Base-by-base conservation (phyloP, 2,329 filamentous ascomycete genomes). In the Pestalotiopsis sp. region DNA sequence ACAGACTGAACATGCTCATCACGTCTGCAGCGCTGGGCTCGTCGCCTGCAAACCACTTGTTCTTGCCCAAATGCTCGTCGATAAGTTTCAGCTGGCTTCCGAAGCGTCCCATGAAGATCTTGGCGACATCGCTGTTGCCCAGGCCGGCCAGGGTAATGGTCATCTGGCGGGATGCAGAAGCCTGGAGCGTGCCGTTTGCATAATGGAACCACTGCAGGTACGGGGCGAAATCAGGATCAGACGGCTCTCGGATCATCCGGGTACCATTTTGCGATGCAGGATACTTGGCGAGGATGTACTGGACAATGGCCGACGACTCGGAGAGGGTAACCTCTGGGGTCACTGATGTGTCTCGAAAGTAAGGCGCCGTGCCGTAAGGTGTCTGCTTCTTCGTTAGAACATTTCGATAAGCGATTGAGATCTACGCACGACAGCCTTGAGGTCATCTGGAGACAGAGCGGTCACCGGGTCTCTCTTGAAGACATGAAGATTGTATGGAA, bases 401-500 rank as follows among this genome's bases (percentile, higher is more conserved):
- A 41, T 7, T 62, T 20, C n/a, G 25, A 27, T 23, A 25, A 25
- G 23, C 38, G 17, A 65, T 57, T n/a, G 27, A 13, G 27, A 61
- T 52, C 1, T 17, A 66, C 61, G 39, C 60, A 69, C 68, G 11
- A 69, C n/a, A 4, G 61, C 60, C 31, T 69, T 69, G 14, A 69
- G 57, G 9, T 68, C 68, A 41, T 56, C 59, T 4, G 68, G 68
- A 11, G 64, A 56, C 17, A 69, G 57, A 27, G 61, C 68, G 6
- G 68, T 69, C 23, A 25, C 14, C 23, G 67, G 67, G 31, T 69
- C 57, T 20, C 65, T 13, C 56, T 67, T 67, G 23, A 67, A 67
- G 52, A 67, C 65, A n/a, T 67, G 52, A 11, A 67, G 36, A 57
- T 72, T 59, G 68, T 72, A 72, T 3, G 66, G 64, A 12, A 72